Percentiles rank a stretch among this genome's conserved stretches.
Evolutionary conservation across 2,329 filamentous ascomycete genomes (phyloP).

Genomic region (Emmonsiellopsis sp.): DNA sequence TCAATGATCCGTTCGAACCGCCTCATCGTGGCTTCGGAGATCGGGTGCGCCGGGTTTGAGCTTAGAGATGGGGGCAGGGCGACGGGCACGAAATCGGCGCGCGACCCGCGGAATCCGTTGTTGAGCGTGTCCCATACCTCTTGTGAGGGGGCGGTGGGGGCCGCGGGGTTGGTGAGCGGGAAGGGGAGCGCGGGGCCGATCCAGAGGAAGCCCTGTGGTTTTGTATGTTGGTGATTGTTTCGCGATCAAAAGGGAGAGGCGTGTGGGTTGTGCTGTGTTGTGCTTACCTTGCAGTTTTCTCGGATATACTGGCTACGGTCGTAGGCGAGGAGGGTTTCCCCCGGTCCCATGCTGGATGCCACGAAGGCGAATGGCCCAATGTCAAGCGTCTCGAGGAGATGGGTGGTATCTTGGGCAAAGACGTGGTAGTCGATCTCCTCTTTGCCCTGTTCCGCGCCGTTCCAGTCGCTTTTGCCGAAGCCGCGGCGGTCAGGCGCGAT

Average conservation of each 20-base stretch:
- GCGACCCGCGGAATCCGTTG: conserved; percentile 15
- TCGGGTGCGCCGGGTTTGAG: conserved; percentile 9
- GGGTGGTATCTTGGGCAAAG: conserved; percentile 19
- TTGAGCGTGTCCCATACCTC: conserved; percentile 20
- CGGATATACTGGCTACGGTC: conserved; percentile 13
- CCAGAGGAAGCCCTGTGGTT: conserved; percentile 18
- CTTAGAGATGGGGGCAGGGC: conserved; percentile 16
- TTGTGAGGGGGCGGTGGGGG: conserved; percentile 16
- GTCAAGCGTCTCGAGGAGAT: conserved; percentile 15
- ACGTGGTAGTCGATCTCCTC: conserved; percentile 20
- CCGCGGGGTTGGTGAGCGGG: conserved; percentile 13
- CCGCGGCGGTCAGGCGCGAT: conserved; percentile 23
- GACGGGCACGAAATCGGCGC: conserved; percentile 14
- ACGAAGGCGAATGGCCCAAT: conserved; percentile 19
- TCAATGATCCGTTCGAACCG: conserved; percentile 17
- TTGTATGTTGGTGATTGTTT: neutral
- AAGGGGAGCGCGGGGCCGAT: conserved; percentile 18
- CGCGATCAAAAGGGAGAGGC: neutral
- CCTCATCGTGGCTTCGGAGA: conserved; percentile 12
- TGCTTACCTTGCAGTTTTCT: conserved; percentile 14
- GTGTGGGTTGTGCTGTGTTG: neutral
- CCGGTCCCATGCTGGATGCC: conserved; percentile 22
- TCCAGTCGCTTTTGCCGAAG: conserved; percentile 24
- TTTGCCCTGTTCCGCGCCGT: conserved; percentile 8
- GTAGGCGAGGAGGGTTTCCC: conserved; percentile 20